Percentiles rank a stretch among this genome's conserved stretches.
These are phyloP conservation scores for Psilocybe cubensis DNA, from an alignment of 768 basidiomycete species.

Conservation along the genomic window DNA sequence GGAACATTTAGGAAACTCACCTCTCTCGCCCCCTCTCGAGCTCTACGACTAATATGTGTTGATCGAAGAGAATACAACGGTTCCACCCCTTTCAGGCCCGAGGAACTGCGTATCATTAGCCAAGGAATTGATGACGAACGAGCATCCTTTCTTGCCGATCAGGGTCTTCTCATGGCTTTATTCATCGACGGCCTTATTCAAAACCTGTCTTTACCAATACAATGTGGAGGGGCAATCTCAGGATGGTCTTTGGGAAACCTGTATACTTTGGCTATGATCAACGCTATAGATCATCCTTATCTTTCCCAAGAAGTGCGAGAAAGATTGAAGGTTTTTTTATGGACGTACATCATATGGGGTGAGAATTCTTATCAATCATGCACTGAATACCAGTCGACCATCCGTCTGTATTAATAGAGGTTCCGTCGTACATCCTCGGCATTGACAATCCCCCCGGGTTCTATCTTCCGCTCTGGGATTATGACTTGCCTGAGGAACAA, in stretches of 20 bases:
- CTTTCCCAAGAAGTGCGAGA: not conserved
- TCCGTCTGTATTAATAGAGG: not conserved
- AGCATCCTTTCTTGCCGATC: not conserved
- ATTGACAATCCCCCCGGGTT: not conserved
- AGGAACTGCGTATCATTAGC: not conserved
- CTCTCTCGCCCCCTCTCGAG: not conserved
- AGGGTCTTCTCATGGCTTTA: not conserved
- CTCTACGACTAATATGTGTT: not conserved
- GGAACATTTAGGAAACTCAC: not conserved
- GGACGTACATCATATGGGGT: constrained; percentile 2
- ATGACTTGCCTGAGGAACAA: not conserved
- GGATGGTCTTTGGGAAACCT: constrained; percentile 10
- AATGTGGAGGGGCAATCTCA: not conserved
- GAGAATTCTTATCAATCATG: not conserved
- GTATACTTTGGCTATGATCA: not conserved
- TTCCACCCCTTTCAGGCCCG: not conserved
- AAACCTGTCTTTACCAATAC: not conserved
- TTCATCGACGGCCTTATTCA: not conserved
- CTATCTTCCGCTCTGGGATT: constrained; percentile 5
- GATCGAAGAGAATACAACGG: not conserved
- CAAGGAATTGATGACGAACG: not conserved
- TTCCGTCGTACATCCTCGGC: not conserved
- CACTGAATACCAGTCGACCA: not conserved
- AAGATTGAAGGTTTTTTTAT: not conserved
- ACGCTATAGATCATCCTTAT: not conserved